Evolutionary conservation across 192 early-diverging fungal genomes (phyloP).

Genomic region (Coemansia sp.): DNA sequence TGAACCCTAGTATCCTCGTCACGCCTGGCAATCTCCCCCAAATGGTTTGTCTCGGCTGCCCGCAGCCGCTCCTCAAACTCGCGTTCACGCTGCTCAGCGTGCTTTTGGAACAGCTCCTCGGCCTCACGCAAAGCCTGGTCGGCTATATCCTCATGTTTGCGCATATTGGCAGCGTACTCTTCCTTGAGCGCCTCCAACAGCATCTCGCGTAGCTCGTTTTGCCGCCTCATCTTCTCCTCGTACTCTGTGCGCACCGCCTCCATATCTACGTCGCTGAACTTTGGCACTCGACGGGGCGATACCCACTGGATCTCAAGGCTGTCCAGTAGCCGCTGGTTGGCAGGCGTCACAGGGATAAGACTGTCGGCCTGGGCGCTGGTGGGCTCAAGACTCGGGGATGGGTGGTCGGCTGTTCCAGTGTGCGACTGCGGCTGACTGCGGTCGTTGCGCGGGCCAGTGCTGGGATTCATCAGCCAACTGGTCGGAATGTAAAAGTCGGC

Average conservation of each 20-base stretch:
- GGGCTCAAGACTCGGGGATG: not conserved
- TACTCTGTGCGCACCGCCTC: conserved; percentile 25
- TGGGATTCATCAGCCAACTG: conserved; percentile 51
- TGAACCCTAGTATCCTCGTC: conserved; percentile 37
- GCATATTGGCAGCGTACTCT: conserved; percentile 45
- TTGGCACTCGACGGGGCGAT: conserved; percentile 48
- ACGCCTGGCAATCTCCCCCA: conserved; percentile 29
- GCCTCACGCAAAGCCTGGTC: conserved; percentile 39
- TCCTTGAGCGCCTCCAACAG: conserved; percentile 42
- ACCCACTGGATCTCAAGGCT: conserved; percentile 52
- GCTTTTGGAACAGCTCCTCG: conserved; percentile 32
- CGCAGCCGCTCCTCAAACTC: conserved; percentile 37
- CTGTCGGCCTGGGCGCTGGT: conserved; percentile 7
- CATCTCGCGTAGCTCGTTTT: conserved; percentile 49
- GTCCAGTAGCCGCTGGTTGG: conserved; percentile 49
- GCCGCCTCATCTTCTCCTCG: conserved; percentile 32
- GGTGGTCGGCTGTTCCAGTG: conserved; percentile 5
- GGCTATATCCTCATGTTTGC: conserved; percentile 33
- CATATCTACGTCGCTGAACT: conserved; percentile 51
- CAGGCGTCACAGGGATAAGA: conserved; percentile 50
- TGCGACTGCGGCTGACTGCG: conserved; percentile 9
- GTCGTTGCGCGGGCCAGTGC: conserved; percentile 18
- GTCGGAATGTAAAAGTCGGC: conserved; percentile 50
- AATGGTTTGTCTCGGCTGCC: conserved; percentile 17
- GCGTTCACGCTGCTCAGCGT: conserved; percentile 30